Evolutionary conservation across 345 rosid genomes (phyloP).

Genomic region (Gossypium mustelinum): DNA sequence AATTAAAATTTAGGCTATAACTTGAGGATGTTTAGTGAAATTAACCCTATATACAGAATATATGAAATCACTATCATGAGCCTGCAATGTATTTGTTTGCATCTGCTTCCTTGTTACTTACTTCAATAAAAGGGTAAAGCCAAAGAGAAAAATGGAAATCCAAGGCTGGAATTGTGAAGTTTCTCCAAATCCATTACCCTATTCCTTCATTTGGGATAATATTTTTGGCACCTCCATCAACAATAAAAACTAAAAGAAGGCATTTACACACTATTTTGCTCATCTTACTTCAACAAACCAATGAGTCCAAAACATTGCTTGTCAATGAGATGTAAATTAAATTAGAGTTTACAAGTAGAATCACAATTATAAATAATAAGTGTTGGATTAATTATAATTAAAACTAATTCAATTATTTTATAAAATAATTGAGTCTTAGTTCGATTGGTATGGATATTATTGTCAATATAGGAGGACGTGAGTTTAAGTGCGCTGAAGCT

Average conservation of each 20-base stretch:
- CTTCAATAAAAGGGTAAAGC: neutral
- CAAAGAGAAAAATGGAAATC: neutral
- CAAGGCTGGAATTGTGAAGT: neutral
- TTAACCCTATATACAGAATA: neutral
- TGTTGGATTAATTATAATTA: too few relatives aligned
- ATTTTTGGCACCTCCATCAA: neutral
- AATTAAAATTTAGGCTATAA: too few relatives aligned
- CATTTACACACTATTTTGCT: neutral
- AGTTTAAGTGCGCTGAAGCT: fast-evolving
- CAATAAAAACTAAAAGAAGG: neutral
- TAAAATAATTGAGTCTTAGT: too few relatives aligned
- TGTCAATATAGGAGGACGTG: fast-evolving
- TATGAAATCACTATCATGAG: neutral
- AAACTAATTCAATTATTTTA: too few relatives aligned
- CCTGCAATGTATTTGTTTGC: neutral
- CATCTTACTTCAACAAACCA: neutral
- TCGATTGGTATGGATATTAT: too few relatives aligned
- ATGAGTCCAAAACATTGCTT: neutral
- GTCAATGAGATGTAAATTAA: neutral
- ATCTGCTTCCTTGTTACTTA: neutral
- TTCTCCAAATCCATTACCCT: neutral
- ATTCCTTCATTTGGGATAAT: neutral
- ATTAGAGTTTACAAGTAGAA: too few relatives aligned
- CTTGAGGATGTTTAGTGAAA: too few relatives aligned
- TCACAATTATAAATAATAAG: too few relatives aligned